Base-by-base conservation (phyloP, 2,329 filamentous ascomycete species). In the Phyllosticta paracitricarpa region DNA sequence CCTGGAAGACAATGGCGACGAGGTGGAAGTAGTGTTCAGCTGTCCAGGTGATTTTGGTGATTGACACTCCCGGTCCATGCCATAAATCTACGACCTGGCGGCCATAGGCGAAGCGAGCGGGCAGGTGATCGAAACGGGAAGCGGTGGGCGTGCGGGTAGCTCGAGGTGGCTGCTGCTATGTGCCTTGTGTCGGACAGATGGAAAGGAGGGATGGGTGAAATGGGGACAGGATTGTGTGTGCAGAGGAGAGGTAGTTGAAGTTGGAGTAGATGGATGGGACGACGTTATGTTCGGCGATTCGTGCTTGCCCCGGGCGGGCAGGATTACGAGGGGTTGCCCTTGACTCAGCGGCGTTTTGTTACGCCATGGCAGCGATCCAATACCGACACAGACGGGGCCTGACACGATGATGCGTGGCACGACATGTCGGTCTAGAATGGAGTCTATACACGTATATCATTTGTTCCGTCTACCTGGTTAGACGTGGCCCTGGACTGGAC, bases 61-160 rank as follows among this genome's bases (percentile, higher is more conserved):
- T 54, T 53, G 54, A 61, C 59, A 61, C 68, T 66, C 67, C 64
- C 65, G 68, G 67, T 70, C 68, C 68, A 70, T 70, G 57, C 63
- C 63, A 66, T 60, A 62, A 62, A 61, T 59, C 65, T 63, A 64
- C 63, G 65, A 66, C 66, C 63, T 65, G 54, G 59, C 59, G 68
- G 72, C 72, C 72, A 73, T 74, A 71, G 70, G 71, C 67, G 70
- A 69, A 68, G 69, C 67, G 69, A 72, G 71, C 69, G 71, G 71
- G 66, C 30, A 40, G 70, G 58, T 56, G 54, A n/a, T 61, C 54
- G 40, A 61, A 61, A 61, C 53, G 26, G 54, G 58, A 61, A 51
- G 58, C 53, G 58, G 58, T 56, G 58, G 51, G 53, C 12, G 54
- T 52, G 53, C 40, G 25, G 56, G 54, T 48, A 51, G 58, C 54